A percentile compares a stretch with the other conserved stretches of the same genome.
phyloP scores from a whole-genome alignment of 257 asterid species.

The Fraxinus excelsior region DNA sequence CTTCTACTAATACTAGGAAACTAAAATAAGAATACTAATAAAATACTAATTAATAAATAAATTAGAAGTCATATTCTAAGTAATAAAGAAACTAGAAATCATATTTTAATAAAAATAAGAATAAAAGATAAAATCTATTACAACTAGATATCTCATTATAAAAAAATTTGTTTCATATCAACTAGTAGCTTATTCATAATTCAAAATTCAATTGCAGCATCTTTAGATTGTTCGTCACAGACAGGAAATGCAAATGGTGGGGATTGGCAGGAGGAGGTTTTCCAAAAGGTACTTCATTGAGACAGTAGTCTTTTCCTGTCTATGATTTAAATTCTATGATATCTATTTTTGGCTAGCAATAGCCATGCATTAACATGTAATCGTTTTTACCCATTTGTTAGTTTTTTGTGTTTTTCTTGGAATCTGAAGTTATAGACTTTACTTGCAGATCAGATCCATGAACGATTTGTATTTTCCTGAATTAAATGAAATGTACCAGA shows the following conservation, averaged over 20 bases:
- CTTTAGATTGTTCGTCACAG: slow-evolving; percentile 83
- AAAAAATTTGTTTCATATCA: slow-evolving; percentile 8
- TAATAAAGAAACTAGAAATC: too few species aligned
- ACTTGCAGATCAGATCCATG: slow-evolving; percentile 86
- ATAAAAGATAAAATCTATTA: too few species aligned
- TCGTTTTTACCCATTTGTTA: slow-evolving; percentile 13
- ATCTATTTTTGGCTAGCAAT: slow-evolving; percentile 14
- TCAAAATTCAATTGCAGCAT: slow-evolving; percentile 44
- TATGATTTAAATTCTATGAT: neutral
- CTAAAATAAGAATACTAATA: too few species aligned
- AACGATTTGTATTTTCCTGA: slow-evolving; percentile 67
- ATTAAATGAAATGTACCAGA: slow-evolving; percentile 72
- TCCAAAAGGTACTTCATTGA: slow-evolving; percentile 70
- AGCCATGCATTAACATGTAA: neutral
- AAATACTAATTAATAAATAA: too few species aligned
- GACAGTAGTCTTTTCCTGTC: slow-evolving; percentile 17
- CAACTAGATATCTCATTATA: too few species aligned
- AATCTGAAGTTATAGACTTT: slow-evolving; percentile 25
- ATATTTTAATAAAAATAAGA: too few species aligned
- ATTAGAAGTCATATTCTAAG: too few species aligned
- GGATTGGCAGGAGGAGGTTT: slow-evolving; percentile 94
- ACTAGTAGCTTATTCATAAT: slow-evolving; percentile 29
- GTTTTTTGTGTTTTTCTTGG: slow-evolving; percentile 14
- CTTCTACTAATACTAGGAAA: too few species aligned
- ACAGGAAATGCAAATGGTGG: slow-evolving; percentile 69